phyloP scores from a whole-genome alignment of 2,329 filamentous ascomycete genomes.

The Aspergillus sp. region DNA sequence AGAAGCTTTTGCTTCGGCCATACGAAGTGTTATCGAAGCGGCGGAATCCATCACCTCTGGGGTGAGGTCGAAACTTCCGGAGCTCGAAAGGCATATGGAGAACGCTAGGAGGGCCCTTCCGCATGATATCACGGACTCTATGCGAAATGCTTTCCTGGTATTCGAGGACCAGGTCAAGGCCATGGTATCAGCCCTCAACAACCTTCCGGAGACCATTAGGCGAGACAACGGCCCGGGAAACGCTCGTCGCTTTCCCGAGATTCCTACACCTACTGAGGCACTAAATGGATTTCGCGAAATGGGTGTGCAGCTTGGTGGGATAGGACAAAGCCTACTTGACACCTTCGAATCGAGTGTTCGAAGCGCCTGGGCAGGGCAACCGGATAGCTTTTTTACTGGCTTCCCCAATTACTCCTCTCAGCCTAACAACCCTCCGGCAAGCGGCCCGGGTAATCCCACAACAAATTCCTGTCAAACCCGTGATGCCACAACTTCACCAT shows the following conservation, averaged over 20 bases:
- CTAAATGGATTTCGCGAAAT: slow-evolving; percentile 42
- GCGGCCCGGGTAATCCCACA: background rate
- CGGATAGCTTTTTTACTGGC: slow-evolving; percentile 1
- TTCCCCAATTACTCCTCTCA: background rate
- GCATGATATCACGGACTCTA: slow-evolving; percentile 34
- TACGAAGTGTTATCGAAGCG: slow-evolving; percentile 35
- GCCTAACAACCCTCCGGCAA: background rate
- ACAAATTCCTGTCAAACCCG: background rate
- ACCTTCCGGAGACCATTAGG: slow-evolving; percentile 28
- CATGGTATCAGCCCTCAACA: slow-evolving; percentile 37
- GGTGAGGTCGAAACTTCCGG: slow-evolving; percentile 36
- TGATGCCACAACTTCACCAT: background rate
- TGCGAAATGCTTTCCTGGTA: slow-evolving; percentile 36
- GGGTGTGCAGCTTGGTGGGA: slow-evolving; percentile 42
- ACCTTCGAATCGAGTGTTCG: slow-evolving; percentile 39
- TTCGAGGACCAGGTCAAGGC: slow-evolving; percentile 40
- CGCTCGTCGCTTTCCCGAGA: slow-evolving; percentile 36
- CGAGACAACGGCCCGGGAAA: slow-evolving; percentile 34
- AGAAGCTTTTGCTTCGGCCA: slow-evolving; percentile 33
- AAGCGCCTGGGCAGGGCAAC: slow-evolving; percentile 14
- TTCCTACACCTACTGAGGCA: slow-evolving; percentile 37
- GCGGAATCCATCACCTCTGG: slow-evolving; percentile 39
- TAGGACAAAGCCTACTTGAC: slow-evolving; percentile 38
- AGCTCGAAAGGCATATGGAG: slow-evolving; percentile 38
- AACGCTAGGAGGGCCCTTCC: slow-evolving; percentile 37